phyloP scores from a whole-genome alignment of 345 rosid species.

The Orychophragmus violaceus region DNA sequence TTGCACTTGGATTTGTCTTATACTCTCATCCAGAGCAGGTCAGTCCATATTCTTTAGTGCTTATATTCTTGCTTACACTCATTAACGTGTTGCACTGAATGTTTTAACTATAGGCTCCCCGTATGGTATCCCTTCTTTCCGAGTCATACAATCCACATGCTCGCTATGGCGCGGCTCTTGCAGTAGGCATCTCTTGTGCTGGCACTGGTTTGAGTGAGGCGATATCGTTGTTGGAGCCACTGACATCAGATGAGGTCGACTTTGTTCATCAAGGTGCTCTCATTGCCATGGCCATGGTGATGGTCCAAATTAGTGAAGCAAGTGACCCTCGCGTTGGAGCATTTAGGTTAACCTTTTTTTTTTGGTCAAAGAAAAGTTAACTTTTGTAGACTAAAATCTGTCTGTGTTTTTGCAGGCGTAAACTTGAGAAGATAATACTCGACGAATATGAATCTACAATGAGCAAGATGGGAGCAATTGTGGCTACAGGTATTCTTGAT shows the following conservation, averaged over 20 bases:
- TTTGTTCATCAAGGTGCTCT: conserved; percentile 99
- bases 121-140: conserved; percentile 93
- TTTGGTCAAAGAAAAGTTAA: background rate
- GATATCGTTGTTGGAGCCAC: conserved; percentile 90
- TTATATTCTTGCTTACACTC: background rate
- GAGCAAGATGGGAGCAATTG: conserved; percentile 99
- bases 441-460: conserved; percentile 97
- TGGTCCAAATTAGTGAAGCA: conserved; percentile 94
- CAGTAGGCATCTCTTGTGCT: conserved; percentile 99
- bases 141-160: conserved; percentile 99
- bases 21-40: conserved; percentile 99
- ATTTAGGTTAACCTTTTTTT: conserved; percentile 93
- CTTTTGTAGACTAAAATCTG: conserved; percentile 11
- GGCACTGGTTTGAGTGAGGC: conserved; percentile 99
- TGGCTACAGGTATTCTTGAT: conserved; percentile 95
- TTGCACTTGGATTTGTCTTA: conserved; percentile 97
- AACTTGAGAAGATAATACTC: conserved; percentile 83
- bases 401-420: conserved; percentile 52
- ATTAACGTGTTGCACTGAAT: conserved; percentile 9
- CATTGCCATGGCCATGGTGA: conserved; percentile 99
- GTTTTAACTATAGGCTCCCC: conserved; percentile 69
- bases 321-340: conserved; percentile 95
- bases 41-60: too few relatives aligned
- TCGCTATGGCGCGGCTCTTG: conserved; percentile 99
- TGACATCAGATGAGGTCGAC: conserved; percentile 94